Evolutionary conservation across 2,329 filamentous ascomycete genomes (phyloP).

Genomic region (Aureobasidium lini): DNA sequence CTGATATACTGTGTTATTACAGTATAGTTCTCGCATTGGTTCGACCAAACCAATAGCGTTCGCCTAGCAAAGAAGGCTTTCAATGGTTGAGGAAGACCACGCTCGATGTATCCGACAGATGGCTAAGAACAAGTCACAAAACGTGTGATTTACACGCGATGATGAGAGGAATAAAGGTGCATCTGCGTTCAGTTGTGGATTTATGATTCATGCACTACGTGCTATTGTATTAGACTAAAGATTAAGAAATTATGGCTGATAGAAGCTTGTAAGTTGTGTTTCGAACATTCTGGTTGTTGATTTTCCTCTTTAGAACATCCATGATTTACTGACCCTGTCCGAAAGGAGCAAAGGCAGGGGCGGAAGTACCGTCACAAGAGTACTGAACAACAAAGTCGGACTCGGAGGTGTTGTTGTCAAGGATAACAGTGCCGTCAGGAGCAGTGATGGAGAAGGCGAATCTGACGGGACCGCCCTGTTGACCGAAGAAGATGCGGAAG

Average conservation of each 20-base stretch:
- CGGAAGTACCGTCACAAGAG: conserved; percentile 9
- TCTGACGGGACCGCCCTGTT: not conserved
- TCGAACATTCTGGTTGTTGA: not conserved
- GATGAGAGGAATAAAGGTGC: no score
- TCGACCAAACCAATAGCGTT: no score
- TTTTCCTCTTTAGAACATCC: not conserved
- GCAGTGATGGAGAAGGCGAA: conserved; percentile 1
- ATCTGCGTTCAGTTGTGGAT: no score
- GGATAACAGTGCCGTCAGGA: conserved; percentile 10
- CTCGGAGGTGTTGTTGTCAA: conserved; percentile 3
- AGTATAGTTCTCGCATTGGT: no score
- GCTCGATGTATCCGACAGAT: no score
- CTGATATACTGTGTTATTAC: no score
- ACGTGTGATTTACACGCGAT: no score
- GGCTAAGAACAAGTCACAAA: no score
- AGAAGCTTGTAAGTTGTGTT: not conserved
- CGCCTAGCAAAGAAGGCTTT: no score
- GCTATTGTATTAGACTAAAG: not conserved
- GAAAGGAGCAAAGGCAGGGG: not conserved
- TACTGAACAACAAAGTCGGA: conserved; percentile 10
- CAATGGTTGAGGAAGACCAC: no score
- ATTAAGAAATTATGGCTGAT: not conserved
- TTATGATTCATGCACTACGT: not conserved
- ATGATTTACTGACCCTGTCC: not conserved
- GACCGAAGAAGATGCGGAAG: conserved; percentile 11